Evolutionary conservation across 345 rosid species (phyloP).

Genomic region (Euphorbia pulcherrima): DNA sequence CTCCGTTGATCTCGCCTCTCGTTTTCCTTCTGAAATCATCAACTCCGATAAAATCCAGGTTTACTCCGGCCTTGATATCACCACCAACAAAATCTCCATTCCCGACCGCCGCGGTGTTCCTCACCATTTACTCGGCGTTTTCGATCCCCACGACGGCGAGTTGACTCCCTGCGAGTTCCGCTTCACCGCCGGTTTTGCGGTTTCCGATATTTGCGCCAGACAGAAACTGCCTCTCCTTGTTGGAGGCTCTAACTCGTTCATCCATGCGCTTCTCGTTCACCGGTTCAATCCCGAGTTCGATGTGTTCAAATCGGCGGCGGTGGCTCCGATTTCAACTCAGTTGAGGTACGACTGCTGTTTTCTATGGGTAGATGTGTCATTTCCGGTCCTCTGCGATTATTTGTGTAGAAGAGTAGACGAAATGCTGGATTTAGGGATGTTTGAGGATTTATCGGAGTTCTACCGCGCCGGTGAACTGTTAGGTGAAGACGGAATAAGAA

Average conservation of each 20-base stretch:
- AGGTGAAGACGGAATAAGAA: conserved; percentile 47
- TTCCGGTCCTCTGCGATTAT: conserved; percentile 58
- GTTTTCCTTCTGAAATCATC: conserved; percentile 52
- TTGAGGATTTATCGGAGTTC: conserved; percentile 55
- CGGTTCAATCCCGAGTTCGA: conserved; percentile 46
- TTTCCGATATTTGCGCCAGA: conserved; percentile 42
- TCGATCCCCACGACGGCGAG: conserved; percentile 43
- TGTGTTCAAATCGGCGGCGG: conserved; percentile 39
- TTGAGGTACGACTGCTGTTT: conserved; percentile 75
- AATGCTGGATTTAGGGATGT: conserved; percentile 87
- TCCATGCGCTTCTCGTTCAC: conserved; percentile 64
- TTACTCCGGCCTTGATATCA: conserved; percentile 66
- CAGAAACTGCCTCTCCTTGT: conserved; percentile 57
- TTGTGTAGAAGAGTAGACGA: conserved; percentile 69
- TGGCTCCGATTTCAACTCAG: conserved; percentile 28
- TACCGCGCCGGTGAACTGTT: conserved; percentile 33
- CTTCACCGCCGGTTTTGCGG: conserved; percentile 33
- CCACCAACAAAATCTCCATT: conserved; percentile 72
- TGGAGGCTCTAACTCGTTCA: conserved; percentile 88
- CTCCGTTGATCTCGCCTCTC: conserved; percentile 69
- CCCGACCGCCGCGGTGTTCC: conserved; percentile 55
- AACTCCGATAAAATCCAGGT: conserved; percentile 93
- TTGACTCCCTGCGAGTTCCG: conserved; percentile 56
- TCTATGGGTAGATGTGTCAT: conserved; percentile 76
- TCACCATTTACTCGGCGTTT: conserved; percentile 71